Percentiles rank a stretch among this genome's conserved stretches.
These are phyloP conservation scores for Aspergillus neotritici DNA, from an alignment of 2,329 filamentous ascomycete genomes.

Conservation along the genomic window DNA sequence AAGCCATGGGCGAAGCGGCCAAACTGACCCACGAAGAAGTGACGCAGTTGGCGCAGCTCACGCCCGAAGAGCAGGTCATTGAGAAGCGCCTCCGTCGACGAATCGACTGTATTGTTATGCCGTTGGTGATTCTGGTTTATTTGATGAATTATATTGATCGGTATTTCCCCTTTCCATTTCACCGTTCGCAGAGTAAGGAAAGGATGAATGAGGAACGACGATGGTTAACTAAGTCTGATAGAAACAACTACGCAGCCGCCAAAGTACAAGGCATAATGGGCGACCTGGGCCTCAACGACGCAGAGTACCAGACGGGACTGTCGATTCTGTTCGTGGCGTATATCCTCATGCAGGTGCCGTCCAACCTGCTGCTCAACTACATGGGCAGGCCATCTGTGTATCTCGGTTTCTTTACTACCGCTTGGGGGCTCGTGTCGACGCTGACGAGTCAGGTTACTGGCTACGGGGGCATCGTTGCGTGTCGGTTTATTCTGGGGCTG, in stretches of 20 bases:
- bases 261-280: slow-evolving; percentile 39
- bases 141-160: slow-evolving; percentile 44
- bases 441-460: slow-evolving; percentile 40
- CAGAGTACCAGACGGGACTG: slow-evolving; percentile 39
- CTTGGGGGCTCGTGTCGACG: slow-evolving; percentile 44
- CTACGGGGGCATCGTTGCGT: slow-evolving; percentile 40
- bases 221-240: slow-evolving; percentile 7
- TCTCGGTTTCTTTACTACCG: slow-evolving; percentile 41
- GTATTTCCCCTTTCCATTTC: slow-evolving; percentile 17
- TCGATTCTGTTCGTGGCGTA: slow-evolving; percentile 43
- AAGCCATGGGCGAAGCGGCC: slow-evolving; percentile 14
- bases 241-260: slow-evolving; percentile 45
- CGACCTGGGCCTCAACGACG: slow-evolving; percentile 31
- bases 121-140: slow-evolving; percentile 38
- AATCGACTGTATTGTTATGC: slow-evolving; percentile 38
- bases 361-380: slow-evolving; percentile 41
- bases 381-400: slow-evolving; percentile 41
- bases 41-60: slow-evolving; percentile 31
- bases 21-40: slow-evolving; percentile 18
- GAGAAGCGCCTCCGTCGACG: slow-evolving; percentile 35
- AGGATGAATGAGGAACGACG: not conserved
- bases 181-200: not conserved
- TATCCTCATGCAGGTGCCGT: slow-evolving; percentile 45
- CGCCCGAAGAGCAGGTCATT: slow-evolving; percentile 29
- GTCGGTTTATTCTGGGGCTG: slow-evolving; percentile 42